Percentiles rank a stretch among this genome's conserved stretches.
These are phyloP conservation scores for Penicillium flavigenum DNA, from an alignment of 495 filamentous ascomycete species.

Conservation along the genomic window DNA sequence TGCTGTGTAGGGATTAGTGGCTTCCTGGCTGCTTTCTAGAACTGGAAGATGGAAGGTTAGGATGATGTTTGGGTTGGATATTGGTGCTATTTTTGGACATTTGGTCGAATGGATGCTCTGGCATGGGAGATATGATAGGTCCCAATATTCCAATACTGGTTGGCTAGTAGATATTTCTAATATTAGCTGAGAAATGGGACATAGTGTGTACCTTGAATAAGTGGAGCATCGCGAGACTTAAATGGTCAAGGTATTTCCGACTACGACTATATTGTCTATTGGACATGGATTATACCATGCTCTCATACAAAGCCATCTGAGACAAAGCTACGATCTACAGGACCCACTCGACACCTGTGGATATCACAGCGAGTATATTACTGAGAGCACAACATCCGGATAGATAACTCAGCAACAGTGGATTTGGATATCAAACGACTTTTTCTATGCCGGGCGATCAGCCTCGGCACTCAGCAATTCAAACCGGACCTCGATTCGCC, in stretches of 20 bases:
- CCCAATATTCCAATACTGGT: not conserved
- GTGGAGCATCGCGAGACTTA: too few relatives aligned
- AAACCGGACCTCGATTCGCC: constrained; percentile 5
- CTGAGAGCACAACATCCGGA: not conserved
- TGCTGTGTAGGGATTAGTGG: not conserved
- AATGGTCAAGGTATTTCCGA: not conserved
- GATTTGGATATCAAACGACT: constrained; percentile 11
- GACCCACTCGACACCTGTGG: not conserved
- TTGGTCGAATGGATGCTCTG: not conserved
- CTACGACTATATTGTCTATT: not conserved
- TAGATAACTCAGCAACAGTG: not conserved
- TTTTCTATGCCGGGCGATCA: constrained; percentile 2
- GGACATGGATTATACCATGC: not conserved
- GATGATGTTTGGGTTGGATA: not conserved
- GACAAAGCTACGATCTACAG: not conserved
- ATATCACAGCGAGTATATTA: not conserved
- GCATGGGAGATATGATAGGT: not conserved
- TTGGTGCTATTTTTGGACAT: not conserved
- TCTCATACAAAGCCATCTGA: not conserved
- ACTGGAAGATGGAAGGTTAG: not conserved
- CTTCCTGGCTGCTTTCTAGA: too few relatives aligned
- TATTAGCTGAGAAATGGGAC: not conserved
- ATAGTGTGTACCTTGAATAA: too few relatives aligned
- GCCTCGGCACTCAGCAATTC: not conserved
- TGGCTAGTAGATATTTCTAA: not conserved